Evolutionary conservation across 495 filamentous ascomycete species (phyloP), one percentile per base, ranked within the genome.

Genomic region (Amphirosellinia nigrospora): DNA sequence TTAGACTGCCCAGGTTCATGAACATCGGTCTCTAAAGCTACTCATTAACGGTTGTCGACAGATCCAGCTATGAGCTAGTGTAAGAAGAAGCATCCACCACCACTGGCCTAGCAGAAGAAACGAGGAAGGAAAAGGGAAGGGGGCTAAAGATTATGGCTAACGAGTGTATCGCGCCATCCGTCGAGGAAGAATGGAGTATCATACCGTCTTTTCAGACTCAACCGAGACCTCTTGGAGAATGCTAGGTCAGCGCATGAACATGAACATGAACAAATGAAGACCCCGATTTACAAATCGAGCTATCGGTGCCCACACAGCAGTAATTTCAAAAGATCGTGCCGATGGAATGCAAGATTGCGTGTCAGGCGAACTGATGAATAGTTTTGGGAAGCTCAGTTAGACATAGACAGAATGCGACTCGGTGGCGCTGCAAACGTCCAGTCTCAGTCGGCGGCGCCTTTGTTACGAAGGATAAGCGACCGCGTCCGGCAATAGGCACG

Each of bases 401-500:
- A 69, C 66, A 61, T 43, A 50, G 43, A 63, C 16, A 53, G 8
- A 15, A 63, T 43, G 48, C 23, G 41, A 28, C 38, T 46, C 56
- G 45, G 48, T 28, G 59, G 30, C 59, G 43, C 59, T 52, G 67
- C 58, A 70, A 64, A 59, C 67, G 59, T 63, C 59, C 10, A 32
- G 46, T 56, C 59, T 46, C 15, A n/a, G 50, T 46, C 56, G 46
- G 23, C 46, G 23, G 46, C 46, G 46, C 48, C 67, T 70, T 70
- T 70, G 59, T 70, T 23, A 39, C 59, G 32, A 70, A 15, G 43
- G 11, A 28, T 30, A n/a, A 26, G 28, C 32, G 23, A 32, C 67
- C 67, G 60, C 45, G 67, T 70, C 36, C 67, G 67, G 67, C 45
- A 45, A 52, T 32, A n/a, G 13, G 32, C 41, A 39, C 56, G 61